A percentile compares a stretch with the other conserved stretches of the same genome.
phyloP scores from a whole-genome alignment of 2,329 filamentous ascomycete genomes.

The Pseudocercospora macadamiae region DNA sequence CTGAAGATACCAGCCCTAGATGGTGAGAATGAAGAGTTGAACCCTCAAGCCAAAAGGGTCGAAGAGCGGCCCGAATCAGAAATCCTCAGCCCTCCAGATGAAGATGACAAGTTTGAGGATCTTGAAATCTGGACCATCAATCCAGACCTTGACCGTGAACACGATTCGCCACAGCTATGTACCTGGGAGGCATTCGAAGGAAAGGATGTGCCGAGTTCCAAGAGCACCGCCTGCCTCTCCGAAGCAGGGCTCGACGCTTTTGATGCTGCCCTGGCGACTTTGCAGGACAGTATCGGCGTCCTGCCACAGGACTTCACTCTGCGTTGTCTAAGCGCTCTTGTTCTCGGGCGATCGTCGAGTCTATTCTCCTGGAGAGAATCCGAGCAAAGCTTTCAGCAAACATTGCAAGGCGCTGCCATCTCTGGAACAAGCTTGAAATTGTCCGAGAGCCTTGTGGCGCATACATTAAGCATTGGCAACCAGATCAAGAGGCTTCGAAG shows the following conservation, averaged over 20 bases:
- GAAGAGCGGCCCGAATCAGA: slow-evolving; percentile 11
- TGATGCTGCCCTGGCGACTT: slow-evolving; percentile 63
- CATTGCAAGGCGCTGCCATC: slow-evolving; percentile 49
- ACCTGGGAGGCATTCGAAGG: slow-evolving; percentile 70
- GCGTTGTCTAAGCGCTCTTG: slow-evolving; percentile 64
- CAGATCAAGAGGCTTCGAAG: slow-evolving; percentile 26
- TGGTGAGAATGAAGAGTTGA: slow-evolving; percentile 36
- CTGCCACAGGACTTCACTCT: slow-evolving; percentile 44
- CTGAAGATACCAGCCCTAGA: slow-evolving; percentile 20
- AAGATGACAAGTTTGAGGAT: slow-evolving; percentile 13
- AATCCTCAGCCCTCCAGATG: slow-evolving; percentile 18
- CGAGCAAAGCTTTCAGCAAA: slow-evolving; percentile 55
- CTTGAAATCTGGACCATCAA: slow-evolving; percentile 47
- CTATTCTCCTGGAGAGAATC: slow-evolving; percentile 66
- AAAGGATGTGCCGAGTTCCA: slow-evolving; percentile 37
- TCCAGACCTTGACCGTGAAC: slow-evolving; percentile 36
- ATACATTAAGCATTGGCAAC: slow-evolving; percentile 45
- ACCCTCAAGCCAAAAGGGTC: neutral
- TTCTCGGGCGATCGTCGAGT: slow-evolving; percentile 71
- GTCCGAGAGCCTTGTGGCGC: slow-evolving; percentile 57
- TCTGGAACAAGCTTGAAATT: slow-evolving; percentile 55
- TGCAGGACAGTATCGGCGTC: slow-evolving; percentile 42
- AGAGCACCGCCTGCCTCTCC: slow-evolving; percentile 61
- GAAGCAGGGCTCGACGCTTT: slow-evolving; percentile 69
- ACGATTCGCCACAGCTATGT: slow-evolving; percentile 49